Conservation (phyloP, 192 early-diverging fungal genomes). For the Coemansia pectinata region DNA sequence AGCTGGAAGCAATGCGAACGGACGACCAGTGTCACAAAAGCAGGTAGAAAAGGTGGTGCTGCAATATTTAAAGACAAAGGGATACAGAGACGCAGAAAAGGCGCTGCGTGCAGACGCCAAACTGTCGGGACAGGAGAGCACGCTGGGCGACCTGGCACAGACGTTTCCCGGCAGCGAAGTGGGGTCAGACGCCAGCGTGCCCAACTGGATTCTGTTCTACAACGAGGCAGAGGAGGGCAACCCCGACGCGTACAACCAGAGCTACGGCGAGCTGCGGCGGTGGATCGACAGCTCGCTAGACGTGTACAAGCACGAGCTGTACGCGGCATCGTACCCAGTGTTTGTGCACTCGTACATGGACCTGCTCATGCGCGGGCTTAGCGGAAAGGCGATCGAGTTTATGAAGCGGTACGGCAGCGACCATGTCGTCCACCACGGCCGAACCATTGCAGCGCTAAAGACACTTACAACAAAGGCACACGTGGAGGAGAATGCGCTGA, state of each 20-base stretch:
- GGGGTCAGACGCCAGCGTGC: conserved; percentile 60
- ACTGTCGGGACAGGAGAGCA: conserved; percentile 41
- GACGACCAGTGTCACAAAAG: conserved; percentile 37
- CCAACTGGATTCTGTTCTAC: conserved; percentile 68
- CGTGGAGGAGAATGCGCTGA: conserved; percentile 76
- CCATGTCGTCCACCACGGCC: conserved; percentile 73
- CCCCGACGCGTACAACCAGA: conserved; percentile 78
- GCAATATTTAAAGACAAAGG: conserved; percentile 68
- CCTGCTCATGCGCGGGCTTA: conserved; percentile 60
- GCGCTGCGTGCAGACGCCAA: conserved; percentile 65
- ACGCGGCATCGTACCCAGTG: conserved; percentile 80
- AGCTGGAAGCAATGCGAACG: not conserved
- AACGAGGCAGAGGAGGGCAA: conserved; percentile 72
- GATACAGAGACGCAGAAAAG: conserved; percentile 66
- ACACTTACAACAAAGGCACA: conserved; percentile 76
- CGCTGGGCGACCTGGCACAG: conserved; percentile 48
- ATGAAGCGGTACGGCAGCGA: conserved; percentile 74
- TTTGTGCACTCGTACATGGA: conserved; percentile 93
- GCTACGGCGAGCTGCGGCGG: conserved; percentile 73
- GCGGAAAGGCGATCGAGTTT: conserved; percentile 60
- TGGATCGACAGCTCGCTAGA: conserved; percentile 97
- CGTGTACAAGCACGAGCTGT: conserved; percentile 90
- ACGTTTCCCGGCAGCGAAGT: conserved; percentile 48
- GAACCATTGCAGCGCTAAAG: conserved; percentile 67
- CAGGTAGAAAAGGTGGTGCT: conserved; percentile 62